Base-by-base conservation (phyloP, 768 basidiomycete species). In the Leccinum subgranulosum region DNA sequence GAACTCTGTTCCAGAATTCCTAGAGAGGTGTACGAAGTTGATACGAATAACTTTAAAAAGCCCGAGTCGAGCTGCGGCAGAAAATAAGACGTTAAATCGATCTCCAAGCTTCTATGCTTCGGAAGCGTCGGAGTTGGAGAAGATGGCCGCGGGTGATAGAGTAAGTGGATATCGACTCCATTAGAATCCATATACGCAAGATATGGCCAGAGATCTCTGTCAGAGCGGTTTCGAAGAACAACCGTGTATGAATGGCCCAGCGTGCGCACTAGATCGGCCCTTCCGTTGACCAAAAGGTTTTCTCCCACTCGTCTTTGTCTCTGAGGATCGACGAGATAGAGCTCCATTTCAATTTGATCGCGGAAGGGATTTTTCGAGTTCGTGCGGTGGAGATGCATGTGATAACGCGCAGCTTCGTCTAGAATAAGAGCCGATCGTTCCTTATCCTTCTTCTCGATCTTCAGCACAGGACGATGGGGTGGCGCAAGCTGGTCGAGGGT, bases 131-230 rank as follows among this genome's bases (percentile, higher is more conserved):
- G 73, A n/a, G 53, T 45, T 17, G 67, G 50, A 21, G 65, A 50
- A 33, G 71, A 69, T 10, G 74, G 70, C 47, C 74, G 75, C 6
- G 84, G 81, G 49, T 80, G 79, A 67, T 84, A 83, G n/a, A 85
- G 68, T 55, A 83, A 74, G 54, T 77, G 79, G 59, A 83, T 82
- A 51, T 75, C 76, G 57, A 84, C 80, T 41, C 75, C 79, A 54
- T 76, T 78, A 3, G 82, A 78, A 63, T 86, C 83, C 81, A 86
- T 81, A 65, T 81, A 84, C 1, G 78, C 77, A 33, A 86, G 74
- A 65, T 84, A 84, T 31, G 85, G 83, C 84, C 84, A 86, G 28
- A 86, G 76, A 65, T 83, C 79, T 55, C 69, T 61, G 60, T 78
- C 75, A 2, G 84, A 77, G 36, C 73, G 66, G 60, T 86, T 85